phyloP scores from a whole-genome alignment of 2,329 filamentous ascomycete species.

The Sporothrix schenckii region DNA sequence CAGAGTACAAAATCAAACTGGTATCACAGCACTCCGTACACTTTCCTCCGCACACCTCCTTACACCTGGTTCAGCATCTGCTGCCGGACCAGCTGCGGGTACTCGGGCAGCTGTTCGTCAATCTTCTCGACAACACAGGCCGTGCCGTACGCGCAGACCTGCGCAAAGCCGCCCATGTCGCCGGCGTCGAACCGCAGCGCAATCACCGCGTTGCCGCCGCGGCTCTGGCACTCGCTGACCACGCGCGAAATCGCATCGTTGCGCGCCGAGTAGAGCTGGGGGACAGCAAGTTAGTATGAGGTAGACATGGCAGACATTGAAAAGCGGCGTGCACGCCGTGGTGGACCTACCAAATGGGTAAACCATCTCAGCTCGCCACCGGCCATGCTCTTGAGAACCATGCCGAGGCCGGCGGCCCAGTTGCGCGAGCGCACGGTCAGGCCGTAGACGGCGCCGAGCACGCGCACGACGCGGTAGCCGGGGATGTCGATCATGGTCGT shows the following conservation, averaged over 20 bases:
- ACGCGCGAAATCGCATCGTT: conserved; percentile 61
- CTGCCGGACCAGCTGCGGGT: conserved; percentile 38
- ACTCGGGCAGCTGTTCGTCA: conserved; percentile 41
- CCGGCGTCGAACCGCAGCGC: conserved; percentile 61
- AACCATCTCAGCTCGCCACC: conserved; percentile 64
- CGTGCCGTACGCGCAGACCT: conserved; percentile 64
- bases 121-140: conserved; percentile 61
- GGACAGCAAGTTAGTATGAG: neutral
- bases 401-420: conserved; percentile 58
- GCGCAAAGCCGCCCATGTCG: conserved; percentile 58
- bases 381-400: conserved; percentile 59
- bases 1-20: conserved; percentile 11
- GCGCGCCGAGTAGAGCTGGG: conserved; percentile 57
- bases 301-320: neutral
- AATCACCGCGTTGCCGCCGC: conserved; percentile 64
- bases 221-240: conserved; percentile 59
- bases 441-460: conserved; percentile 58
- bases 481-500: conserved; percentile 67
- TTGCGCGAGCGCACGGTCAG: conserved; percentile 55
- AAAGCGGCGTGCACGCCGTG: neutral
- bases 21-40: neutral
- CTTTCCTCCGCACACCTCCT: neutral
- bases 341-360: conserved; percentile 52
- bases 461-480: conserved; percentile 60
- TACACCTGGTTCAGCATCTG: conserved; percentile 14